These are phyloP conservation scores for Fusarium mexicanum DNA, from an alignment of 2,329 filamentous ascomycete genomes.

Conservation along the genomic window DNA sequence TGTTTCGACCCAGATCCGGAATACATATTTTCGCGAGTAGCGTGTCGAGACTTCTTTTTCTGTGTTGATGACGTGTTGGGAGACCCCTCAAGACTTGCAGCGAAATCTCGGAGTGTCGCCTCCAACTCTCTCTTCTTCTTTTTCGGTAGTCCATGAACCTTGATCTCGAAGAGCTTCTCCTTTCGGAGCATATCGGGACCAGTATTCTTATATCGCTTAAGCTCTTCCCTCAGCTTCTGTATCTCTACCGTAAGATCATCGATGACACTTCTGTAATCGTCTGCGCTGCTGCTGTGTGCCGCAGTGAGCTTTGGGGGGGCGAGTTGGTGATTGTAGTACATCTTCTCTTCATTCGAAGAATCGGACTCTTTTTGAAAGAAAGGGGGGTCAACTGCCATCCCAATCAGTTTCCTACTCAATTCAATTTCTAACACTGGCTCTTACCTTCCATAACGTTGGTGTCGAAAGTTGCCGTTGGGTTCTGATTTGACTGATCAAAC, in stretches of 20 bases:
- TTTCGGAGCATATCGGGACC: conserved; percentile 73
- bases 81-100: conserved; percentile 67
- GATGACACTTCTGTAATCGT: conserved; percentile 84
- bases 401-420: conserved; percentile 1
- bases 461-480: conserved; percentile 56
- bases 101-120: conserved; percentile 75
- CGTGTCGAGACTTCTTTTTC: conserved; percentile 54
- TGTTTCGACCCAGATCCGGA: conserved; percentile 61
- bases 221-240: conserved; percentile 76
- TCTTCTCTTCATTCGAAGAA: conserved; percentile 59
- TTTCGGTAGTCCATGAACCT: conserved; percentile 76
- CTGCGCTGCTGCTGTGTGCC: conserved; percentile 69
- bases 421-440: not conserved
- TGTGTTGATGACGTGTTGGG: conserved; percentile 53
- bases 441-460: conserved; percentile 60
- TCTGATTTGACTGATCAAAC: conserved; percentile 65
- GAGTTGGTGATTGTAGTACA: conserved; percentile 37
- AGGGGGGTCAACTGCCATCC: conserved; percentile 58
- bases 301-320: conserved; percentile 45
- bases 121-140: conserved; percentile 82
- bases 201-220: conserved; percentile 75
- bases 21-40: conserved; percentile 51
- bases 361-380: conserved; percentile 65
- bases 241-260: conserved; percentile 89
- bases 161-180: conserved; percentile 85